phyloP scores from a whole-genome alignment of 805 yeast genomes.

The Kuraishia piskuri region DNA sequence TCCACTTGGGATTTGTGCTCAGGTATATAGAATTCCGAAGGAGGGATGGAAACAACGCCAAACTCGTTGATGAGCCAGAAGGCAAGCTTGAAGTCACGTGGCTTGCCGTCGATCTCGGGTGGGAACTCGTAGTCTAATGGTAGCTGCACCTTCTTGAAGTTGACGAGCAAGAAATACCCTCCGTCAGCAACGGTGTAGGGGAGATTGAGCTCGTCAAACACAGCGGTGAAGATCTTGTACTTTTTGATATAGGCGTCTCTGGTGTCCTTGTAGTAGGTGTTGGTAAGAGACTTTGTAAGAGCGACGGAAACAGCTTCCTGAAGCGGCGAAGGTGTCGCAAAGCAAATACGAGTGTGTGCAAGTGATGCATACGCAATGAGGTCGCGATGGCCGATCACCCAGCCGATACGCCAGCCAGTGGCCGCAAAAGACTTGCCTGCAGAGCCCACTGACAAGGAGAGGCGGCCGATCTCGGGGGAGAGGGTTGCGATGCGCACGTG shows the following conservation, averaged over 20 bases:
- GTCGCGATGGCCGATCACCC: constrained; percentile 85
- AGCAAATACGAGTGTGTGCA: constrained; percentile 93
- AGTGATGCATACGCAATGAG: constrained; percentile 71
- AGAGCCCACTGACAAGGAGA: constrained; percentile 88
- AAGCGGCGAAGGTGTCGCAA: constrained; percentile 81
- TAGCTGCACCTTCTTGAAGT: constrained; percentile 71
- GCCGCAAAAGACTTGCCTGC: constrained; percentile 99
- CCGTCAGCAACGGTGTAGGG: constrained; percentile 93
- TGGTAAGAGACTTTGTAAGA: constrained; percentile 48
- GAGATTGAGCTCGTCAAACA: constrained; percentile 78
- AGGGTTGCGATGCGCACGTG: constrained; percentile 84
- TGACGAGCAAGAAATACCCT: constrained; percentile 86
- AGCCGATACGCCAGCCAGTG: constrained; percentile 98
- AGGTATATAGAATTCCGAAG: constrained; percentile 82
- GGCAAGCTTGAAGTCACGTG: constrained; percentile 81
- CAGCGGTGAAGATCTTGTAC: constrained; percentile 61
- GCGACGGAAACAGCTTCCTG: constrained; percentile 90
- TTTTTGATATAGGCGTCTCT: constrained; percentile 62
- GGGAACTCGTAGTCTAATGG: constrained; percentile 73
- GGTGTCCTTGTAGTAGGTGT: constrained; percentile 62
- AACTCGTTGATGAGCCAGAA: constrained; percentile 89
- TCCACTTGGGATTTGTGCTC: constrained; percentile 72
- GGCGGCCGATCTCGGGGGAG: constrained; percentile 65
- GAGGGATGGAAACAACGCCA: constrained; percentile 96
- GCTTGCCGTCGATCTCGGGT: constrained; percentile 52